Base-by-base conservation (phyloP, 495 filamentous ascomycete genomes). In the Friedmanniomyces endolithicus region DNA sequence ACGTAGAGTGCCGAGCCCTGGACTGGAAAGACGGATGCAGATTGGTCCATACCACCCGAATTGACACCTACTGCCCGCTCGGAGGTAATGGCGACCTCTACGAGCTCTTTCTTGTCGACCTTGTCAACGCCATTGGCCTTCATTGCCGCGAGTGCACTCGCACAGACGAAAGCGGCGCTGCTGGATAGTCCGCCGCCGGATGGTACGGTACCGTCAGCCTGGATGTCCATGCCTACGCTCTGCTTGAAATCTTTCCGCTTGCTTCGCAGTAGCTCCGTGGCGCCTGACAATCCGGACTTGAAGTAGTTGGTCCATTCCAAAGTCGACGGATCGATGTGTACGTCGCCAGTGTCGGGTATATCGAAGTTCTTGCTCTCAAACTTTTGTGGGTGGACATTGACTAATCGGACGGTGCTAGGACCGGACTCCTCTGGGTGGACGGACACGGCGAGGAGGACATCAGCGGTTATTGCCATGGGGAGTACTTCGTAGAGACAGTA, bases 221-320 rank as follows among this genome's bases (percentile, higher is more conserved):
- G 69, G 29, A 98, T 79, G 62, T 92, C 76, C 84, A 98, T 88
- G 61, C 85, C 87, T 24, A 77, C 79, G 2, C 87, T 84, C 48
- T 74, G 70, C 24, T 66, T 44, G 9, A 62, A 64, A 1, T 68
- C 53, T 12, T 76, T 74, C 31, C 77, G 72, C 62, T 83, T 82
- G 73, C 85, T 80, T 59, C 78, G 78, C 62, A 98, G 71, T 49
- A 95, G 73, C 65, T 87, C 80, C 31, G 94, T 63, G 6, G 90
- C 90, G 17, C 88, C 92, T 3, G 79, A 73, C 41, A 95, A 75
- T 0, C 92, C 94, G 20, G 88, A 84, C 71, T 88, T 95, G 79
- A 98, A 96, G 75, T 98, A 98, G 65, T 95, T 97, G 45, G 89
- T 84, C 94, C 94, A 98, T 69, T 96, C 88, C 58, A 90, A 61